These are phyloP conservation scores for Thielaviopsis musarum DNA, from an alignment of 2,329 filamentous ascomycete species.

Conservation along the genomic window DNA sequence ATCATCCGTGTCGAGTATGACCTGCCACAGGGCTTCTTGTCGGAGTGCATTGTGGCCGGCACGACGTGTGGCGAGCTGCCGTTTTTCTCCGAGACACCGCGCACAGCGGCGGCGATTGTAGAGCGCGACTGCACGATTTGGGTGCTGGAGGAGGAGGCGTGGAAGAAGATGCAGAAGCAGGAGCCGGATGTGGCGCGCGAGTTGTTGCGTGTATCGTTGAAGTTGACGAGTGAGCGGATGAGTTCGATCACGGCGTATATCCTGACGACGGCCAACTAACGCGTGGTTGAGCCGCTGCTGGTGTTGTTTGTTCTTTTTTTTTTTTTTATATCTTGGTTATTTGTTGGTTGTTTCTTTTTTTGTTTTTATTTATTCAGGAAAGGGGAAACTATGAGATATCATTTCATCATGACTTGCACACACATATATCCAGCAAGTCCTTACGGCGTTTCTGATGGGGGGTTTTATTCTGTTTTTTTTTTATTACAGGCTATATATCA, in stretches of 20 bases:
- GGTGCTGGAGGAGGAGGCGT: constrained; percentile 56
- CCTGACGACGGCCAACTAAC: constrained; percentile 30
- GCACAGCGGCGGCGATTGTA: constrained; percentile 73
- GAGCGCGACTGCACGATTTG: constrained; percentile 72
- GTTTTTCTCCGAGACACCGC: constrained; percentile 80
- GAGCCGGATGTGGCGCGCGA: constrained; percentile 69
- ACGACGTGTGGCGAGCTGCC: constrained; percentile 92
- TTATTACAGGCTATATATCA: too few relatives aligned
- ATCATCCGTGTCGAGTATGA: constrained; percentile 84
- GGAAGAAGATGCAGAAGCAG: constrained; percentile 53
- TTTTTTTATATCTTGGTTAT: not conserved
- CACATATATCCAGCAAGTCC: too few relatives aligned
- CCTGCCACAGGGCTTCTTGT: constrained; percentile 73
- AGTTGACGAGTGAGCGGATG: constrained; percentile 91
- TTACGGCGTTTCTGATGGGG: too few relatives aligned
- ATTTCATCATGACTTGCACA: too few relatives aligned
- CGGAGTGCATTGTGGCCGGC: constrained; percentile 83
- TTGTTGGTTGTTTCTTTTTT: not conserved
- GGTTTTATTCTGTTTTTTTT: too few relatives aligned
- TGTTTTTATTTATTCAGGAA: too few relatives aligned
- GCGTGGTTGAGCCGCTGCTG: not conserved
- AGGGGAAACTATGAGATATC: too few relatives aligned
- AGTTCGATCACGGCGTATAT: constrained; percentile 43
- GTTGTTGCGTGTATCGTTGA: constrained; percentile 71
- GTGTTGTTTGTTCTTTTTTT: not conserved